These are phyloP conservation scores for Aleurites moluccanus DNA, from an alignment of 441 rosid genomes.

Conservation along the genomic window DNA sequence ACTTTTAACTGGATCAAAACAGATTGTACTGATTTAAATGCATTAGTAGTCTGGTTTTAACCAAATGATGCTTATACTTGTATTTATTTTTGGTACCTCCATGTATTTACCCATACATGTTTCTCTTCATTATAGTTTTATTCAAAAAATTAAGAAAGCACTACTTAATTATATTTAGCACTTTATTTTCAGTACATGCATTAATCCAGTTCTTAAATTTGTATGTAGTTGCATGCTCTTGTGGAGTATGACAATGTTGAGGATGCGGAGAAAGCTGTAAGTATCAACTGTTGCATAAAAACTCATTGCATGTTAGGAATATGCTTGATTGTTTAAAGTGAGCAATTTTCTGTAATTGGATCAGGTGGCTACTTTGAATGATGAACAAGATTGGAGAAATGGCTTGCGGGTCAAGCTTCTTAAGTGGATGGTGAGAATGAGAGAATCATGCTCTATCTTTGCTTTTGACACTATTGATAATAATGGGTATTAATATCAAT, in stretches of 20 bases:
- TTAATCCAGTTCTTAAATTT: conserved; percentile 6
- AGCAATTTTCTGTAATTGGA: conserved; percentile 27
- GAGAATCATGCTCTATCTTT: conserved; percentile 19
- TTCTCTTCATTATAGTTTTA: too few relatives aligned
- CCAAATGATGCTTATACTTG: neutral
- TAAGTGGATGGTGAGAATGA: conserved; percentile 60
- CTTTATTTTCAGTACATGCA: neutral
- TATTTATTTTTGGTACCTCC: too few relatives aligned
- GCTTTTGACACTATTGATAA: neutral
- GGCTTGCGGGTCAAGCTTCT: conserved; percentile 87
- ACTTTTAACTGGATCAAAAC: neutral
- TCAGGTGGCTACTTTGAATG: conserved; percentile 72
- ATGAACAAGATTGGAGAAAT: conserved; percentile 91
- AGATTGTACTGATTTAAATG: neutral
- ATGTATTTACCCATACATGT: too few relatives aligned
- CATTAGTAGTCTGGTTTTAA: neutral
- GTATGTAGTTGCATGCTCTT: conserved; percentile 67
- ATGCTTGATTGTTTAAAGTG: conserved; percentile 9
- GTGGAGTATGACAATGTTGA: conserved; percentile 85
- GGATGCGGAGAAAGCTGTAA: conserved; percentile 92
- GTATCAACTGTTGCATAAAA: conserved; percentile 24
- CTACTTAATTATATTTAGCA: neutral
- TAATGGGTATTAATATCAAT: conserved; percentile 18
- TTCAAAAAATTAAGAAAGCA: too few relatives aligned
- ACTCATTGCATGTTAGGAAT: conserved; percentile 4